phyloP scores from a whole-genome alignment of 2,329 filamentous ascomycete species.

The Fusarium abutilonis region DNA sequence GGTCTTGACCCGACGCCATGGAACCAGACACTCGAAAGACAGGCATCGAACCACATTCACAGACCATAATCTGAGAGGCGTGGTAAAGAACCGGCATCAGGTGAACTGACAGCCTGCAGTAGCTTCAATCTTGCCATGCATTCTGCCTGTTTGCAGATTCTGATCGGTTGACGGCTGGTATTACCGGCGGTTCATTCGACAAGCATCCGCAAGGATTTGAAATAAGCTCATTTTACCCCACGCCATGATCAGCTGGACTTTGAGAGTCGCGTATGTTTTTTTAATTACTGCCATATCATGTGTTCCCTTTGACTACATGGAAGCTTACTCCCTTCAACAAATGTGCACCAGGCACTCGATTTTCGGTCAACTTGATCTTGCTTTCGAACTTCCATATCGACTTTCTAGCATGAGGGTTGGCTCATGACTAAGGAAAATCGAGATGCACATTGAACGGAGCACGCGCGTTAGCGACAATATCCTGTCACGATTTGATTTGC shows the following conservation, averaged over 20 bases:
- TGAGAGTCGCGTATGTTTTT: not conserved
- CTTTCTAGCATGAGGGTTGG: too few relatives aligned
- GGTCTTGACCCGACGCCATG: conserved; percentile 27
- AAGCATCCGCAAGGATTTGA: not conserved
- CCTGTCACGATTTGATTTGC: too few relatives aligned
- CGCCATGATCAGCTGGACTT: not conserved
- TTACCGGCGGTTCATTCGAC: conserved; percentile 20
- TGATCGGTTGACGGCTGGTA: conserved; percentile 17
- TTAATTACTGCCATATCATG: not conserved
- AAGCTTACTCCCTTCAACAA: too few relatives aligned
- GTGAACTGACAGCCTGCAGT: conserved; percentile 12
- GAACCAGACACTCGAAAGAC: conserved; percentile 2
- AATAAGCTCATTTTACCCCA: not conserved
- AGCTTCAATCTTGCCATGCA: not conserved
- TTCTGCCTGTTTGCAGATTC: conserved; percentile 1
- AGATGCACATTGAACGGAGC: too few relatives aligned
- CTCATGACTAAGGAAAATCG: too few relatives aligned
- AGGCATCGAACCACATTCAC: not conserved
- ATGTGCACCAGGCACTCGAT: too few relatives aligned
- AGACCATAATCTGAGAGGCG: not conserved
- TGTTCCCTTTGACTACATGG: too few relatives aligned
- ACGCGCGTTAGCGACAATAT: too few relatives aligned
- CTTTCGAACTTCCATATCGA: too few relatives aligned
- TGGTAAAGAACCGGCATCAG: not conserved
- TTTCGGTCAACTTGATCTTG: too few relatives aligned